These are phyloP conservation scores for Colletotrichum spinosum DNA, from an alignment of 2,329 filamentous ascomycete species.

Conservation along the genomic window DNA sequence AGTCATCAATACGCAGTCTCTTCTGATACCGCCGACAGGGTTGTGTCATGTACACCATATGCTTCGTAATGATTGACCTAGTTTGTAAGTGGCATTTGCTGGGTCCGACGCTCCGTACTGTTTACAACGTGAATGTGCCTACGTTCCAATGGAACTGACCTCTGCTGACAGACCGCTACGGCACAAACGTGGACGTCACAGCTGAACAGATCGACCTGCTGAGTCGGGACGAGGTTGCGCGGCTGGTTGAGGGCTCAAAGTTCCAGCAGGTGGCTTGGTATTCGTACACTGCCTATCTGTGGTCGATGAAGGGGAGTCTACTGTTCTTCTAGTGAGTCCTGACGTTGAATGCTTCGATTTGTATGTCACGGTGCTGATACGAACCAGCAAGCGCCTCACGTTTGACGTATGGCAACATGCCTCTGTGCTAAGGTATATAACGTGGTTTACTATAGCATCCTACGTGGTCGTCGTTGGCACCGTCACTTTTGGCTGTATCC, in stretches of 20 bases:
- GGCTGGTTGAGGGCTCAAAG: conserved; percentile 48
- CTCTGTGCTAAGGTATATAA: conserved; percentile 8
- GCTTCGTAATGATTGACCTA: conserved; percentile 49
- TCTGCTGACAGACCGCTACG: conserved; percentile 2
- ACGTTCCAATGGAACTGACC: background rate
- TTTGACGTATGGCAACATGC: conserved; percentile 42
- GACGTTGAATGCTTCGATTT: fast-evolving
- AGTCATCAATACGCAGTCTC: background rate
- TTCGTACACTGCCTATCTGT: conserved; percentile 50
- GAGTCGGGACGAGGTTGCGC: conserved; percentile 42
- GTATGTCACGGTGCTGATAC: background rate
- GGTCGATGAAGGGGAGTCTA: conserved; percentile 47
- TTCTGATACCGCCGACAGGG: conserved; percentile 14
- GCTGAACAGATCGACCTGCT: conserved; percentile 36
- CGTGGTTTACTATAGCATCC: conserved; percentile 19
- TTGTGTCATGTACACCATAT: conserved; percentile 47
- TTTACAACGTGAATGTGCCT: too few relatives aligned
- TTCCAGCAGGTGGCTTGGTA: conserved; percentile 54
- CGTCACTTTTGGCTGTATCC: conserved; percentile 23
- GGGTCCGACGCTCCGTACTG: background rate
- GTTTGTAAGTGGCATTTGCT: conserved; percentile 42
- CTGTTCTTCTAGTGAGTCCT: conserved; percentile 42
- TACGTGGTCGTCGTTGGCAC: conserved; percentile 27
- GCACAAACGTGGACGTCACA: conserved; percentile 26
- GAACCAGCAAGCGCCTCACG: conserved; percentile 41